Evolutionary conservation across 1,284 basidiomycete genomes (phyloP), one percentile per base, ranked within the genome.

Genomic region (Cryptococcus sp.): DNA sequence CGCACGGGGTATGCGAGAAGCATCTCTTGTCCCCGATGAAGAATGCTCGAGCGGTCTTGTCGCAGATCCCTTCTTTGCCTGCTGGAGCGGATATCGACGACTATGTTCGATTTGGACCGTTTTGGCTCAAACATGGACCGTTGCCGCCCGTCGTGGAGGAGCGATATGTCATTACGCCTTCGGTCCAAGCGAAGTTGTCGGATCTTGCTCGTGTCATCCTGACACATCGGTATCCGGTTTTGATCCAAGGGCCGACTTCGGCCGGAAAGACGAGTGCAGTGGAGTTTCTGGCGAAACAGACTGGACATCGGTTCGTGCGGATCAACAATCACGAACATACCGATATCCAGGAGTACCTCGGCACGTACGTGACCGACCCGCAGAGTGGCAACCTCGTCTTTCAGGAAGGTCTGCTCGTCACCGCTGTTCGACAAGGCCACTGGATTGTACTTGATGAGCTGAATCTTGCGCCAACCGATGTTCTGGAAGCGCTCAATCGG

Each of bases 241-340:
- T 99, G 18, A 95, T 99, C 55, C 95, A 98, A 75, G 95, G 95
- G 3, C 95, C 95, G 0, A 99, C 95, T 0, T 97, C 94, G 1
- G 89, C 87, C 46, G 95, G 95, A 35, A 98, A 98, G 76, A 99
- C 95, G 1, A 94, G 89, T 66, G 88, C 95, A 0, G 84, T 98
- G 50, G 93, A 97, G 74, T 97, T 95, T 71, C 82, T 99, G 21
- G 94, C 95, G 2, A 82, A 82, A 52, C 80, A 87, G 51, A 97
- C 94, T 0, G 94, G 95, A 0, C 95, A 99, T 75, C 82, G 82
- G 25, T 98, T 98, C 68, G 85, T 99, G 24, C 87, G 95, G 32
- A 97, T 98, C 80, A 98, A 99, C 76, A 98, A 99, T 65, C 95
- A 99, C 75, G 95, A 99, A 63, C 95, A 98, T 68, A 99, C 95